A percentile compares a stretch with the other conserved stretches of the same genome.
These are phyloP conservation scores for Yamadazyma kitorensis DNA, from an alignment of 805 yeast species.

Conservation along the genomic window DNA sequence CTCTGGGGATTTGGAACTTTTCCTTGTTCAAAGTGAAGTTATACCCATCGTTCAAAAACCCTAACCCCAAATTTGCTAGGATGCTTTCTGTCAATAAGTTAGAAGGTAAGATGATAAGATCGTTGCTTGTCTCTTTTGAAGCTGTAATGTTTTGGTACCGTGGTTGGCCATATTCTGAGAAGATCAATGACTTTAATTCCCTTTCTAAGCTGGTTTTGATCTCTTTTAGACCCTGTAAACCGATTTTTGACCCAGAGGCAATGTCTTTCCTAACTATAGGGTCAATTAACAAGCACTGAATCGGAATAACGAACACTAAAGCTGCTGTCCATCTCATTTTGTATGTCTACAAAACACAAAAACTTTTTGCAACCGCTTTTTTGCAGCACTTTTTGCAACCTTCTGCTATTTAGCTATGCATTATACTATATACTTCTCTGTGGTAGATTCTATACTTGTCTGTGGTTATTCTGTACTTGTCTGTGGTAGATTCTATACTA, in stretches of 20 bases:
- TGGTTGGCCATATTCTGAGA: no score
- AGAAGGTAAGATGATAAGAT: constrained; percentile 25
- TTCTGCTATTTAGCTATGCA: no score
- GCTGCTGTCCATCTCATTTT: no score
- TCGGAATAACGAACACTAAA: no score
- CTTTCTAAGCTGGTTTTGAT: constrained; percentile 11
- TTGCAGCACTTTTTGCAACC: no score
- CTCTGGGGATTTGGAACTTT: constrained; percentile 28
- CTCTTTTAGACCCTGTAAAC: constrained; percentile 9
- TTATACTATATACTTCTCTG: no score
- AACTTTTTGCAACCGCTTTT: no score
- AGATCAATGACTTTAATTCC: constrained; percentile 13
- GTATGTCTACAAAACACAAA: no score
- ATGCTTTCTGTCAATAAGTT: constrained; percentile 18
- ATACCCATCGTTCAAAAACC: constrained; percentile 9
- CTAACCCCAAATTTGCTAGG: constrained; percentile 22
- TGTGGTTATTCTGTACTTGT: no score
- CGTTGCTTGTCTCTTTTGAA: constrained; percentile 7
- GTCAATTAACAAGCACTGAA: constrained; percentile 2
- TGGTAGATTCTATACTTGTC: no score
- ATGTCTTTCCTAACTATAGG: not conserved
- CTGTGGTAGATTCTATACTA: no score
- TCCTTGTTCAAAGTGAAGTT: constrained; percentile 8
- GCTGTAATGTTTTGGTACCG: constrained; percentile 9
- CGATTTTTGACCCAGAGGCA: constrained; percentile 5